Evolutionary conservation across 805 yeast genomes (phyloP).

Genomic region (Schwanniomyces vanrijiae): DNA sequence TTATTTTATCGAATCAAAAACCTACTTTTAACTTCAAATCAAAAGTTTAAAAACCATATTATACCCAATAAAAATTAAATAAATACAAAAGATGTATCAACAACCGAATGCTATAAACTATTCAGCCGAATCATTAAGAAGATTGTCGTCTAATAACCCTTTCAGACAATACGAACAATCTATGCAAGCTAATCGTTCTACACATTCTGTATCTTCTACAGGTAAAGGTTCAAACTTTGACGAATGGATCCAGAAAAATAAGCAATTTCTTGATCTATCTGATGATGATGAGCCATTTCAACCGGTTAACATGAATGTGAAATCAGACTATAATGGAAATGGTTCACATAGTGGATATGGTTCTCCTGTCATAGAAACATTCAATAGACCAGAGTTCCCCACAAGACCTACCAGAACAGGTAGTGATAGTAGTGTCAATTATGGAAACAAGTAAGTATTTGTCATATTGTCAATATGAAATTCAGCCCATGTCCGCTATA

Average conservation of each 20-base stretch:
- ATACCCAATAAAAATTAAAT: too few species aligned
- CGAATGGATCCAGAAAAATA: slow-evolving; percentile 56
- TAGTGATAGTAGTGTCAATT: slow-evolving; percentile 37
- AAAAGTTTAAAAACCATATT: too few species aligned
- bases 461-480: background rate
- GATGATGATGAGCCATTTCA: slow-evolving; percentile 28
- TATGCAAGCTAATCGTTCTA: slow-evolving; percentile 7
- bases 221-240: slow-evolving; percentile 43
- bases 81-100: slow-evolving; percentile 37
- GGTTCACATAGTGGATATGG: background rate
- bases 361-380: slow-evolving; percentile 6
- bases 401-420: slow-evolving; percentile 28
- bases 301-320: slow-evolving; percentile 4
- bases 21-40: too few species aligned
- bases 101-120: slow-evolving; percentile 35
- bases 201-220: slow-evolving; percentile 17
- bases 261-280: slow-evolving; percentile 39
- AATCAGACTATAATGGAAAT: slow-evolving; percentile 1
- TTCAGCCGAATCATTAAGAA: slow-evolving; percentile 37
- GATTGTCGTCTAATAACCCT: slow-evolving; percentile 71
- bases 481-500: background rate
- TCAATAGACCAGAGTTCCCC: slow-evolving; percentile 24
- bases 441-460: slow-evolving; percentile 13
- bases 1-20: too few species aligned
- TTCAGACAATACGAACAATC: slow-evolving; percentile 46